These are phyloP conservation scores for Solanum pimpinellifolium DNA, from an alignment of 257 asterid genomes.

Conservation along the genomic window DNA sequence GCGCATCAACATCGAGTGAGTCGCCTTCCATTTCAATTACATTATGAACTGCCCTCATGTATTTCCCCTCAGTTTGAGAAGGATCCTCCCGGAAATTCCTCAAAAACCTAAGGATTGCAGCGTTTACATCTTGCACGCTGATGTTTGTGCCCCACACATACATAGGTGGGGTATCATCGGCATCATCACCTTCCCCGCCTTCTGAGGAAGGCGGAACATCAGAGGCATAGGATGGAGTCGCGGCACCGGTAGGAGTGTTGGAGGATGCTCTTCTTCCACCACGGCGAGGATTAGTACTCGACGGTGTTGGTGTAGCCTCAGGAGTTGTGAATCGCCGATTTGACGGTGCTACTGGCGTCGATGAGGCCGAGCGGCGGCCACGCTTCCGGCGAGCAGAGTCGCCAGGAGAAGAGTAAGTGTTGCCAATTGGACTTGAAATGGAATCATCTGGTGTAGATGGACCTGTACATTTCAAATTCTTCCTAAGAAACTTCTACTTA, in stretches of 20 bases:
- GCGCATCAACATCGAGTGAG: constrained; percentile 89
- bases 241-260: constrained; percentile 28
- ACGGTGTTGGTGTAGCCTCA: constrained; percentile 60
- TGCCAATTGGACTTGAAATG: constrained; percentile 71
- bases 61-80: constrained; percentile 65
- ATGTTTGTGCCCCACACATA: constrained; percentile 97
- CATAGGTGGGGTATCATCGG: constrained; percentile 63
- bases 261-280: constrained; percentile 36
- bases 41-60: constrained; percentile 55
- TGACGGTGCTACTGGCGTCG: constrained; percentile 55
- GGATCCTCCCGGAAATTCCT: constrained; percentile 71
- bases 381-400: constrained; percentile 45
- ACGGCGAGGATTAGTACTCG: constrained; percentile 34
- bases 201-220: constrained; percentile 64
- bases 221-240: constrained; percentile 61
- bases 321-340: constrained; percentile 52
- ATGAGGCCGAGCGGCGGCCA: constrained; percentile 31
- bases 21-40: constrained; percentile 93
- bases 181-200: constrained; percentile 57
- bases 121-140: constrained; percentile 82
- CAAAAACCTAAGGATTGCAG: constrained; percentile 71
- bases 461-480: constrained; percentile 22
- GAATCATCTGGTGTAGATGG: constrained; percentile 65
- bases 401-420: constrained; percentile 74
- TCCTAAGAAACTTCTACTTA: background rate